Conservation (phyloP, 2,329 filamentous ascomycete species). For the Cryoendolithus antarcticus region DNA sequence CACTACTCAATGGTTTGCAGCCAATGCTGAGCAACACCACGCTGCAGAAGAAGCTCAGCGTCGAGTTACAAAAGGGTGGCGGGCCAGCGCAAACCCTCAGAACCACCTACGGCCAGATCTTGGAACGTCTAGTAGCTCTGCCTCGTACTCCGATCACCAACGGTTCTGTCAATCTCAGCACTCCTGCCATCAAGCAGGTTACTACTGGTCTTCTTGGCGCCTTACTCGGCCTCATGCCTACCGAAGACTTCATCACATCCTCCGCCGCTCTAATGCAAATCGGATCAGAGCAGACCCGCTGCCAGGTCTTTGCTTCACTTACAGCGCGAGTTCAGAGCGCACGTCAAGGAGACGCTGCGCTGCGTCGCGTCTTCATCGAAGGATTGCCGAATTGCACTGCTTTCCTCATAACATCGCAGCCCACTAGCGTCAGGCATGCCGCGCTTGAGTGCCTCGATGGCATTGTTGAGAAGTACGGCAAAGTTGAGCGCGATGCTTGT, state of each 20-base stretch:
- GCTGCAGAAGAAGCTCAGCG: constrained; percentile 16
- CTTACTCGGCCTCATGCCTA: constrained; percentile 73
- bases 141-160: constrained; percentile 5
- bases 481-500: constrained; percentile 71
- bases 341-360: constrained; percentile 55
- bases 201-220: constrained; percentile 61
- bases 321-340: constrained; percentile 67
- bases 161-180: constrained; percentile 11
- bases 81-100: constrained; percentile 14
- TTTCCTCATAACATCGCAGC: constrained; percentile 60
- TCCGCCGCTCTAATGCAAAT: constrained; percentile 70
- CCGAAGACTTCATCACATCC: constrained; percentile 77
- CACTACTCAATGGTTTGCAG: constrained; percentile 28
- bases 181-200: constrained; percentile 25
- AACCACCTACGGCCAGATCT: constrained; percentile 17
- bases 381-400: constrained; percentile 38
- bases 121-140: constrained; percentile 24
- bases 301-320: constrained; percentile 69
- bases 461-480: constrained; percentile 89
- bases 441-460: constrained; percentile 84
- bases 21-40: constrained; percentile 18
- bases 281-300: constrained; percentile 58
- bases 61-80: constrained; percentile 14
- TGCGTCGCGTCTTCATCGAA: constrained; percentile 54
- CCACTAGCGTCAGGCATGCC: constrained; percentile 68